Base-by-base conservation (phyloP, 2,329 filamentous ascomycete genomes). In the Rosellinia necatrix region DNA sequence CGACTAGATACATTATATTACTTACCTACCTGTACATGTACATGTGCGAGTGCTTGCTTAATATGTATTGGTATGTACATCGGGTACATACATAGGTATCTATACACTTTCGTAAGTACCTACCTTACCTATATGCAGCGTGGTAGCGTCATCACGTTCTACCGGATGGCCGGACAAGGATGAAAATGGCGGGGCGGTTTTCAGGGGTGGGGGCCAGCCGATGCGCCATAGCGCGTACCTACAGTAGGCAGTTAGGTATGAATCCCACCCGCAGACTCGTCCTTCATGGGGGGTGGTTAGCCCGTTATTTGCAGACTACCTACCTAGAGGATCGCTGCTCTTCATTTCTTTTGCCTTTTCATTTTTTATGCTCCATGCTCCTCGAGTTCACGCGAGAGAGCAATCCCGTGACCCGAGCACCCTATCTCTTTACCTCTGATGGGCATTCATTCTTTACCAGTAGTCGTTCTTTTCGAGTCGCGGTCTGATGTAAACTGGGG, bases 271-370 rank as follows among this genome's bases (percentile, higher is more conserved):
- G n/a, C n/a, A n/a, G n/a, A n/a, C n/a, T n/a, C n/a, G n/a, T n/a
- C n/a, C n/a, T n/a, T n/a, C n/a, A n/a, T n/a, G n/a, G n/a, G n/a
- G n/a, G n/a, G n/a, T n/a, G 38, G 38, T 25, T 41, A 24, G 15
- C 21, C 17, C 24, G 37, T 56, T 59, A 66, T 58, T 65, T 52
- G 62, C 57, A 54, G 17, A 41, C n/a, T 41, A 12, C 19, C 19
- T 15, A 4, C 13, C 54, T 55, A 50, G 53, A 43, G 42, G 58
- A 52, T 66, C 61, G 61, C 58, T 57, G 38, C 59, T 68, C 60
- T 62, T 60, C 59, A 54, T 58, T 56, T 60, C 56, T 59, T 56
- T 56, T 57, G 49, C 29, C 54, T 60, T 63, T 59, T 25, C 27
- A 35, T 38, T 46, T 40, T 25, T 13, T 34, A 13, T 17, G 12